Percentiles rank a stretch among this genome's conserved stretches.
phyloP scores from a whole-genome alignment of 2,329 filamentous ascomycete species.

The Biscogniauxia sp. region DNA sequence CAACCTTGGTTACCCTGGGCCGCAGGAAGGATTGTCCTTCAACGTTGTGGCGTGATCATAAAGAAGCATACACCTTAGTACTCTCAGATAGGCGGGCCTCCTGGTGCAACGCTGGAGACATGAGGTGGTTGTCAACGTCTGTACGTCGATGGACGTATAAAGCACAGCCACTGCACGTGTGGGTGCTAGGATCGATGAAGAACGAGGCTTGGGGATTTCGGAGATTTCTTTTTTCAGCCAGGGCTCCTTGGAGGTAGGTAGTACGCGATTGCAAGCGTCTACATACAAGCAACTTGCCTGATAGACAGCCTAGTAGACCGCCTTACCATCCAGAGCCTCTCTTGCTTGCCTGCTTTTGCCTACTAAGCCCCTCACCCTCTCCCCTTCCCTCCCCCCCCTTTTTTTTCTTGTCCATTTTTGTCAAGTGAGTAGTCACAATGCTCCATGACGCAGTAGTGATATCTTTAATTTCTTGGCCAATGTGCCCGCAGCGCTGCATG shows the following conservation, averaged over 20 bases:
- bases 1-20: slow-evolving; percentile 11
- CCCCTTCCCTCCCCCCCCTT: slow-evolving; percentile 5
- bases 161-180: slow-evolving; percentile 21
- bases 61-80: slow-evolving; percentile 4
- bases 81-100: slow-evolving; percentile 6
- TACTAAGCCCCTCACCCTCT: slow-evolving; percentile 9
- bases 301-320: slow-evolving; percentile 18
- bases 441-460: slow-evolving; percentile 9
- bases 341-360: slow-evolving; percentile 15
- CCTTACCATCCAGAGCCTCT: slow-evolving; percentile 19
- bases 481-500: slow-evolving; percentile 14
- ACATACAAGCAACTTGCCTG: neutral
- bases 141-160: neutral
- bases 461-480: slow-evolving; percentile 6
- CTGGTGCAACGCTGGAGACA: slow-evolving; percentile 11
- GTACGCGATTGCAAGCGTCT: slow-evolving; percentile 10
- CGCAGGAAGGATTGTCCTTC: slow-evolving; percentile 2
- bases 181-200: slow-evolving; percentile 17
- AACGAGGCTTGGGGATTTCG: slow-evolving; percentile 10
- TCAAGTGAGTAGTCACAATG: neutral
- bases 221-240: slow-evolving; percentile 2
- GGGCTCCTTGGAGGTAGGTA: neutral
- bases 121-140: slow-evolving; percentile 13
- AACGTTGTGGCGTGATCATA: slow-evolving; percentile 7
- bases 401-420: neutral